Evolutionary conservation across 1,284 basidiomycete genomes (phyloP), one percentile per base, ranked within the genome.

Genomic region (Moesziomyces sp.): DNA sequence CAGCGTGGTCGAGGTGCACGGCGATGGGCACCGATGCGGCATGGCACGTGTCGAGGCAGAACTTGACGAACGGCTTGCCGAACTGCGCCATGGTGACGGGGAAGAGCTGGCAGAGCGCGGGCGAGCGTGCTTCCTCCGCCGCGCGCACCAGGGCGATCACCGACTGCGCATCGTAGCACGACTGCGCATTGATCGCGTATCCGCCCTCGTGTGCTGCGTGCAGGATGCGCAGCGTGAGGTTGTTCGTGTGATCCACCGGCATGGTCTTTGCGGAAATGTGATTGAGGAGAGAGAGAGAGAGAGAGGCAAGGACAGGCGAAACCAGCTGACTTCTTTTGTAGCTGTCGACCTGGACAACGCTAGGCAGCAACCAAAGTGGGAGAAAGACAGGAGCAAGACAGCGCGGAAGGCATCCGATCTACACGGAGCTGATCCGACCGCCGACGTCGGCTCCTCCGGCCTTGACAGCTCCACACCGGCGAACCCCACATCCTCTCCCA

Each of bases 51-150:
- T 67, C 52, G 28, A 76, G 44, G 23, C 50, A 51, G 57, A 64
- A 76, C 14, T 49, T 30, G 0, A 70, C 30, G n/a, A 74, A 76
- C n/a, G 52, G 58, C 26, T 57, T 58, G 19, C 74, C 74, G 44
- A 76, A 76, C 35, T 76, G 73, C 14, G 58, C 52, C 71, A 76
- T 71, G 23, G 74, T 76, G 1, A 76, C 45, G 24, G 74, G 74
- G 38, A 76, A 76, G 19, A 76, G 54, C 28, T 71, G 71, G 34
- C 50, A 47, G 21, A 76, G 58, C 3, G 72, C 67, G 1, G 74
- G 74, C 11, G 74, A 74, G 5, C 47, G 21, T 1, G 62, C 47
- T 5, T 50, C 44, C 45, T 76, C 74, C 9, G 71, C 61, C 13
- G 74, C 51, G 8, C 57, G 49, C 4, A 76, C 61, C 16, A 71